Percentiles rank a stretch among this genome's conserved stretches.
These are phyloP conservation scores for Teratosphaeria pseudoeucalypti DNA, from an alignment of 2,329 filamentous ascomycete genomes.

Conservation along the genomic window DNA sequence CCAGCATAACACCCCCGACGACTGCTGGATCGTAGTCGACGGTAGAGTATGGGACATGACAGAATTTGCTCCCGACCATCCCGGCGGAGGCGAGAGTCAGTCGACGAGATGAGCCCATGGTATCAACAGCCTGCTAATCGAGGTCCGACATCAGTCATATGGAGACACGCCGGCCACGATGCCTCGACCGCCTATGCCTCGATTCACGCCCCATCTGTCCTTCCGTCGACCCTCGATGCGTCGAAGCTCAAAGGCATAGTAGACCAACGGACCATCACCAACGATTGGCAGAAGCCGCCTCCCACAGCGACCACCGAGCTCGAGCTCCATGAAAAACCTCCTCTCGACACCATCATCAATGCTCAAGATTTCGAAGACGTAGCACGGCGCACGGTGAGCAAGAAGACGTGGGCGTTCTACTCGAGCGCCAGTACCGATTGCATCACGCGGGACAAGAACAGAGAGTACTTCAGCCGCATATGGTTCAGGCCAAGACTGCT, in stretches of 20 bases:
- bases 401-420: conserved; percentile 38
- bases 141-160: conserved; percentile 31
- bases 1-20: conserved; percentile 20
- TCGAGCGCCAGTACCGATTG: conserved; percentile 42
- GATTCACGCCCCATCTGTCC: conserved; percentile 39
- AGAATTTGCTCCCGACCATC: conserved; percentile 53
- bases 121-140: neutral
- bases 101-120: neutral
- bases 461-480: conserved; percentile 34
- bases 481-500: conserved; percentile 39
- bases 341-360: conserved; percentile 37
- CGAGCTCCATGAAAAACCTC: conserved; percentile 31
- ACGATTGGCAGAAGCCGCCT: conserved; percentile 21
- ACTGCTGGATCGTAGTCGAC: conserved; percentile 57
- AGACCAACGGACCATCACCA: conserved; percentile 18
- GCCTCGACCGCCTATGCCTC: conserved; percentile 44
- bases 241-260: conserved; percentile 29
- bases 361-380: conserved; percentile 37
- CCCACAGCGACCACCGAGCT: conserved; percentile 21
- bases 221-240: conserved; percentile 32
- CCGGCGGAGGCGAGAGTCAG: conserved; percentile 45
- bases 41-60: conserved; percentile 58
- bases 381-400: conserved; percentile 26
- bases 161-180: conserved; percentile 43
- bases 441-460: conserved; percentile 36